A percentile compares a stretch with the other conserved stretches of the same genome.
Conservation (phyloP, 2,329 filamentous ascomycete genomes). For the Trichoderma atroviride region DNA sequence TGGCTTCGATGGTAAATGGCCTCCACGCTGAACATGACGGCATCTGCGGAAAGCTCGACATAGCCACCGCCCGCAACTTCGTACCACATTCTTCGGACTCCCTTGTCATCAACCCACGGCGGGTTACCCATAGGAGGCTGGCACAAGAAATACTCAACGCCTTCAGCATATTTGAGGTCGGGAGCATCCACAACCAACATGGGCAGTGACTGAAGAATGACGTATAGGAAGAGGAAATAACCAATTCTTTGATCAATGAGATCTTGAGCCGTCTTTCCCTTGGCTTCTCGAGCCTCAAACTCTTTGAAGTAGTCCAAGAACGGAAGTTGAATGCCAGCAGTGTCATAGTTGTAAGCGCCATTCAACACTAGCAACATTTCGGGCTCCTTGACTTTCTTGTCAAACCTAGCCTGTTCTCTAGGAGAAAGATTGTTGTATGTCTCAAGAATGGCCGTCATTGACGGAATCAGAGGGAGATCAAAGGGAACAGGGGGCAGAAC, state of each 20-base stretch:
- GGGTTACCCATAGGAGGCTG: conserved; percentile 71
- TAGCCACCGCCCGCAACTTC: conserved; percentile 66
- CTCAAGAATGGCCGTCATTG: conserved; percentile 64
- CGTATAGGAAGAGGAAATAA: conserved; percentile 81
- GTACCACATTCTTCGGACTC: conserved; percentile 72
- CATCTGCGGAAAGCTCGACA: conserved; percentile 62
- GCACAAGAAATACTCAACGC: conserved; percentile 81
- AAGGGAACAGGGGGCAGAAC: conserved; percentile 91
- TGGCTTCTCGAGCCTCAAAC: conserved; percentile 70
- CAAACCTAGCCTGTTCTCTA: conserved; percentile 75
- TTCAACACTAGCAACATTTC: conserved; percentile 78
- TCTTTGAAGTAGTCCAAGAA: conserved; percentile 72
- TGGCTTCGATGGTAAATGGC: conserved; percentile 62
- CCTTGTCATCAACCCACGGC: conserved; percentile 70
- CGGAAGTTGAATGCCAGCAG: conserved; percentile 57
- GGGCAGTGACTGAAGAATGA: conserved; percentile 74
- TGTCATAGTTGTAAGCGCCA: conserved; percentile 79
- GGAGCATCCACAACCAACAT: conserved; percentile 78
- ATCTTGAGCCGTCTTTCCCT: conserved; percentile 65
- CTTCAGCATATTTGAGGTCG: conserved; percentile 67
- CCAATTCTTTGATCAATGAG: conserved; percentile 72
- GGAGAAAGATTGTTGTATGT: conserved; percentile 66
- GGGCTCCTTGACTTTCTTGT: conserved; percentile 73
- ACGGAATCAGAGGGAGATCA: conserved; percentile 78
- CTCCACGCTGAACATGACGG: conserved; percentile 63